Evolutionary conservation across 176 grass and related monocot species (phyloP).

Genomic region (Oryza officinalis): DNA sequence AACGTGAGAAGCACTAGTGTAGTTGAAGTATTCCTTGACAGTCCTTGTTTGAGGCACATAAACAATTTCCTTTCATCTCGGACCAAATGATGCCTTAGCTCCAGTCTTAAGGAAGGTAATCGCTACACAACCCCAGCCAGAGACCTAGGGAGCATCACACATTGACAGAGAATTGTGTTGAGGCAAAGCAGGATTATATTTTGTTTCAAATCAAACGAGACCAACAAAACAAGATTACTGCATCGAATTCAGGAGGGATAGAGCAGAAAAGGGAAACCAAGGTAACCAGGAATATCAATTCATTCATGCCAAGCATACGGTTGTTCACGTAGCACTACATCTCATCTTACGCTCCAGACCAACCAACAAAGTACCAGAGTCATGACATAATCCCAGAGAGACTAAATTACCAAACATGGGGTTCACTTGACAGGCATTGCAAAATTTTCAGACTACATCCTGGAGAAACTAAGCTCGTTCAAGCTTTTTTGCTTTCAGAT

Average conservation of each 20-base stretch:
- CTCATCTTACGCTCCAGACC: not conserved
- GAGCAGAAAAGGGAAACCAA: not conserved
- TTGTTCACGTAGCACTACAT: not conserved
- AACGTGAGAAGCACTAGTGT: not conserved
- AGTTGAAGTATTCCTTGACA: too few species aligned
- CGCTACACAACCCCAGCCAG: too few species aligned
- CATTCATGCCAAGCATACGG: not conserved
- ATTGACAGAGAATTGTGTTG: too few species aligned
- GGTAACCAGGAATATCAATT: not conserved
- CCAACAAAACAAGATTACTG: too few species aligned
- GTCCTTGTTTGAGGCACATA: too few species aligned
- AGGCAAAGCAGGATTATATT: not conserved
- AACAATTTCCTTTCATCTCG: too few species aligned
- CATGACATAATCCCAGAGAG: not conserved
- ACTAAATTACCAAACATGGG: conserved; percentile 24
- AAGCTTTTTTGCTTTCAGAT: not conserved
- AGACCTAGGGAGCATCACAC: too few species aligned
- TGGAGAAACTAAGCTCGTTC: not conserved
- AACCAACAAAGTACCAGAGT: not conserved
- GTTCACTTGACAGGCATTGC: conserved; percentile 20
- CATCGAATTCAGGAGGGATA: not conserved
- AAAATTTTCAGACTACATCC: conserved; percentile 36
- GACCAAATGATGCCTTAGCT: too few species aligned
- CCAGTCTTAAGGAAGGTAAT: too few species aligned
- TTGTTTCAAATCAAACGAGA: not conserved